Evolutionary conservation across 148 eudicot species (phyloP), one percentile per base, ranked within the genome.

Genomic region (Drosera capensis): DNA sequence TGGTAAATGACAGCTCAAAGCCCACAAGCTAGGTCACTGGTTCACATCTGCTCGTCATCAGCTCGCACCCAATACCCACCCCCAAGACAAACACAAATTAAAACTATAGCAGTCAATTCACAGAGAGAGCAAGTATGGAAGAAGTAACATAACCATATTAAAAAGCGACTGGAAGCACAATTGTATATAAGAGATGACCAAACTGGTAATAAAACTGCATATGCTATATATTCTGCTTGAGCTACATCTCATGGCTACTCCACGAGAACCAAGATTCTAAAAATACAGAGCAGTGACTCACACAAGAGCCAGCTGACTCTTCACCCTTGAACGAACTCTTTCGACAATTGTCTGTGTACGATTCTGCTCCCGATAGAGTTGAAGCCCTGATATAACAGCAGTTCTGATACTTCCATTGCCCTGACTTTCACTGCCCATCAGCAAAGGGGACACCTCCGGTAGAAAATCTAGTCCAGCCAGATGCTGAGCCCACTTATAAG

Each of bases 401-500:
- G 75, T 60, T 43, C 69, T 78, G 24, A 72, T 49, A 55, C 66
- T 52, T 46, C 69, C 85, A 47, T 47, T 55, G 41, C 54, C 68
- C 14, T 65, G 47, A 47, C 59, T 54, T 51, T 64, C 84, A 55
- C 51, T 63, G 40, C 40, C 46, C 22, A 68, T 45, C 62, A 70
- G 57, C 51, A 81, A 53, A 5, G 93, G 95, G 19, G 97, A 71
- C 23, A 78, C 60, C 65, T 90, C 97, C 18, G 97, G 97, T 73
- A 90, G 48, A 69, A 90, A 75, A 55, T 90, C 97, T 26, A 80
- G 78, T 59, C 97, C 97, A 16, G 84, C 93, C 71, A 90, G 59
- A 68, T 84, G 95, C 56, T 90, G 97, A 46, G 70, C 95, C 97
- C 97, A 90, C 59, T 75, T 84, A 64, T 80, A 90, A 42, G 97